Base-by-base conservation (phyloP, 106 monocot species). In the Dactylorhiza incarnata region DNA sequence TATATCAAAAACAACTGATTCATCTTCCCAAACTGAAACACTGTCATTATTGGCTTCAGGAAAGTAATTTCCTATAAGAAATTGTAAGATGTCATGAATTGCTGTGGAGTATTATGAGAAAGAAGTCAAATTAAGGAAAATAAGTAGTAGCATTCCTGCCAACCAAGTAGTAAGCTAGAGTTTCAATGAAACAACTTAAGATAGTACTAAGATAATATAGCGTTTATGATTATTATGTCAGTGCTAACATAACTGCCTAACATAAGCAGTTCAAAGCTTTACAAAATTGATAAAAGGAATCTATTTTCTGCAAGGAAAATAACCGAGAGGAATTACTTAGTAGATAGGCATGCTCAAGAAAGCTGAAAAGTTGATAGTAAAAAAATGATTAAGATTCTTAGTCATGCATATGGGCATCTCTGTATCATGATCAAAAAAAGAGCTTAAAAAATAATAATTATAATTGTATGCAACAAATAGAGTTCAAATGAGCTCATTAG, bases 21-120 rank as follows among this genome's bases (percentile, higher is more conserved):
- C 93, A 55, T 93, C 90, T 78, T 96, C 95, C 95, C 95, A 91
- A 45, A 93, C 95, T 68, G 82, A 90, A 76, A 96, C 70, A 29
- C 44, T 87, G 74, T 93, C 95, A 79, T 89, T 87, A 58, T 79
- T 43, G 37, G 87, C 85, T 48, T 81, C 77, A 25, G 95, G 78
- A 82, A 96, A 96, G 82, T 93, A 93, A 19, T 89, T 83, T 24
- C 81, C 95, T 96, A 61, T 26, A 86, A 61, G 9, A 80, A 74
- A 74, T 15, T 29, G 22, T 43, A 54, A 46, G 16, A 45, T 43
- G 9, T 46, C 69, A 69, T 45, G 43, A 69, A 69, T 16, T 46
- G 45, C 5, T 69, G 15, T 68, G 10, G 29, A 65, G 3, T 12
- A 65, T 3, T 65, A 0, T 5, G 65, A 29, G 26, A 65, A 65